These are phyloP conservation scores for Psidium guajava DNA, from an alignment of 345 rosid species.

Conservation along the genomic window DNA sequence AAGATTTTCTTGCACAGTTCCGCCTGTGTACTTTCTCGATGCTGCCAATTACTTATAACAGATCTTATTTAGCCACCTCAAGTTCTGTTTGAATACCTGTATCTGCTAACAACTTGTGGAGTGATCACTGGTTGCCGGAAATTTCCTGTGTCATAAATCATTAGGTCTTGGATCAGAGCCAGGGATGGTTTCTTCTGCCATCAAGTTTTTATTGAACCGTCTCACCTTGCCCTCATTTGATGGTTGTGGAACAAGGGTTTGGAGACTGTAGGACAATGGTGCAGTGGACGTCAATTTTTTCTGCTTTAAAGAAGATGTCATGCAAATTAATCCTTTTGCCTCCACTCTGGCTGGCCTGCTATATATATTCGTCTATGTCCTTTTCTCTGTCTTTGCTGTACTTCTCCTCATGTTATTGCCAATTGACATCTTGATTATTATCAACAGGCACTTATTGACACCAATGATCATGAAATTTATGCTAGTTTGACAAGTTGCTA, in stretches of 20 bases:
- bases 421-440: slow-evolving; percentile 1
- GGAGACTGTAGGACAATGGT: not conserved
- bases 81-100: not conserved
- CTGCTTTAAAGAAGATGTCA: not conserved
- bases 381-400: not conserved
- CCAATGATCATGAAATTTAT: slow-evolving; percentile 74
- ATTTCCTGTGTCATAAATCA: not conserved
- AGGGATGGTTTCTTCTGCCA: not conserved
- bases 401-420: not conserved
- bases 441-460: slow-evolving; percentile 64
- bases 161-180: not conserved
- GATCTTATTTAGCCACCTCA: not conserved
- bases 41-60: not conserved
- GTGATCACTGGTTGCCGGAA: not conserved
- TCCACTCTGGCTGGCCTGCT: not conserved
- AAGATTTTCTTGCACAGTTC: not conserved
- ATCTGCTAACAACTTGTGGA: not conserved
- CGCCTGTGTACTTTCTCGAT: not conserved
- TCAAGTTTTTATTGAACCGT: not conserved
- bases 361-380: not conserved
- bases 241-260: not conserved
- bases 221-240: not conserved
- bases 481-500: slow-evolving; percentile 53
- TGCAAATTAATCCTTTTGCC: not conserved
- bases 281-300: not conserved